Evolutionary conservation across 2,329 filamentous ascomycete species (phyloP).

Genomic region (Verticillium alfalfae): DNA sequence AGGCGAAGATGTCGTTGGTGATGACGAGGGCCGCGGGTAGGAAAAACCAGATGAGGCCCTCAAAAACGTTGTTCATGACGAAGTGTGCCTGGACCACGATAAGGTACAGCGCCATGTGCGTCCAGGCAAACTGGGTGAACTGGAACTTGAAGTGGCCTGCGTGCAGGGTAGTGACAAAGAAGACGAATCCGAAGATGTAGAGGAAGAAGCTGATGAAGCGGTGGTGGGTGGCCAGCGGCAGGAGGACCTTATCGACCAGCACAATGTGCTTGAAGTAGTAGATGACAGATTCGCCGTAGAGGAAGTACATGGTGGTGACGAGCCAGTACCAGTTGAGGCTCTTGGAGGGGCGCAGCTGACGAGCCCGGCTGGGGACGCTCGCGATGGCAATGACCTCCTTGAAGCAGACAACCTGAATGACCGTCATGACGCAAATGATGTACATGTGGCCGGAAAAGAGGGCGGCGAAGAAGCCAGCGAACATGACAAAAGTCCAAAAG

Average conservation of each 20-base stretch:
- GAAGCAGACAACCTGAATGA: slow-evolving; percentile 93
- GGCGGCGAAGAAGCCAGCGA: slow-evolving; percentile 81
- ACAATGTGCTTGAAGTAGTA: slow-evolving; percentile 99
- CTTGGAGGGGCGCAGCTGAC: slow-evolving; percentile 89
- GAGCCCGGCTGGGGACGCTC: slow-evolving; percentile 85
- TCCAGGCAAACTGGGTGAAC: slow-evolving; percentile 99
- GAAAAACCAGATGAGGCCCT: slow-evolving; percentile 99
- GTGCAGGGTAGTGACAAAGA: slow-evolving; percentile 92
- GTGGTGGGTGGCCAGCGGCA: slow-evolving; percentile 94
- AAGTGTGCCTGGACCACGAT: slow-evolving; percentile 98
- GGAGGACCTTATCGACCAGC: slow-evolving; percentile 84
- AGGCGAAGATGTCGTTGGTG: slow-evolving; percentile 98
- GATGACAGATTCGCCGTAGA: slow-evolving; percentile 97
- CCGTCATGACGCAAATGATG: slow-evolving; percentile 88
- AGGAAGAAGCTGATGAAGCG: slow-evolving; percentile 98
- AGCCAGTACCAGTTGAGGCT: slow-evolving; percentile 99
- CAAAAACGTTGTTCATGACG: slow-evolving; percentile 99
- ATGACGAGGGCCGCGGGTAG: slow-evolving; percentile 91
- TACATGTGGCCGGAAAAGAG: slow-evolving; percentile 98
- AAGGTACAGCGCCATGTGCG: slow-evolving; percentile 96
- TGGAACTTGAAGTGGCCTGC: slow-evolving; percentile 97
- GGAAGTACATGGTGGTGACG: slow-evolving; percentile 98
- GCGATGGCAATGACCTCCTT: slow-evolving; percentile 99
- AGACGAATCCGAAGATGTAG: slow-evolving; percentile 97
- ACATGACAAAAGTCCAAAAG: slow-evolving; percentile 98